phyloP scores from a whole-genome alignment of 345 rosid genomes.

The Hibiscus trionum region DNA sequence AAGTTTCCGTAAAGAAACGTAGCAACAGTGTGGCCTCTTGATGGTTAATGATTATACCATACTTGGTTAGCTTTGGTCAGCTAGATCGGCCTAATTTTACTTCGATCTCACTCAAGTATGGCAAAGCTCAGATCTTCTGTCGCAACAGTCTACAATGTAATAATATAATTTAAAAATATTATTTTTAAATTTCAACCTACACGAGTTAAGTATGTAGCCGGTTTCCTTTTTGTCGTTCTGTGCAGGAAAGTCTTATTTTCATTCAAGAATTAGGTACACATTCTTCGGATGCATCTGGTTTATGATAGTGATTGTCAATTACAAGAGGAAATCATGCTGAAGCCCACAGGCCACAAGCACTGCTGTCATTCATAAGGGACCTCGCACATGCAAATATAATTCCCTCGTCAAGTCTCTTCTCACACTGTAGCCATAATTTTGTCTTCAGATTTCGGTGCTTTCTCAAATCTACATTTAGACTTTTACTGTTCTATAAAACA shows the following conservation, averaged over 20 bases:
- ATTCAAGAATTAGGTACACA: conserved; percentile 9
- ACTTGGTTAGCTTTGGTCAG: background rate
- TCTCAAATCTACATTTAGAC: background rate
- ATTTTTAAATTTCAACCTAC: too few species aligned
- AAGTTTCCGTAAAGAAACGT: background rate
- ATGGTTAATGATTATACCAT: background rate
- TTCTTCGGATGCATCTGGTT: background rate
- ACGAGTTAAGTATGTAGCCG: too few species aligned
- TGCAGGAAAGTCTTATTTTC: too few species aligned
- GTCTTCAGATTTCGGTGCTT: background rate
- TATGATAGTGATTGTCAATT: conserved; percentile 3
- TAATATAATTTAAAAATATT: too few species aligned
- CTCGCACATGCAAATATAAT: background rate
- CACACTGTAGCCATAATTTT: background rate
- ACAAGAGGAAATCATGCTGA: background rate
- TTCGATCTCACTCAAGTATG: background rate
- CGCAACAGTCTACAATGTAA: background rate
- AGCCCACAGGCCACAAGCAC: background rate
- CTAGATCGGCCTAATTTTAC: too few species aligned
- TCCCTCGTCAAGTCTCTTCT: background rate
- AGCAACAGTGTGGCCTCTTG: background rate
- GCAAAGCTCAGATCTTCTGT: background rate
- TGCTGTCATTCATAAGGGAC: background rate
- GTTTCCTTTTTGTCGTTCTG: background rate
- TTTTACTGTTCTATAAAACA: background rate